Evolutionary conservation across 495 filamentous ascomycete genomes (phyloP), one percentile per base, ranked within the genome.

Genomic region (Penicillium ochrochloron): DNA sequence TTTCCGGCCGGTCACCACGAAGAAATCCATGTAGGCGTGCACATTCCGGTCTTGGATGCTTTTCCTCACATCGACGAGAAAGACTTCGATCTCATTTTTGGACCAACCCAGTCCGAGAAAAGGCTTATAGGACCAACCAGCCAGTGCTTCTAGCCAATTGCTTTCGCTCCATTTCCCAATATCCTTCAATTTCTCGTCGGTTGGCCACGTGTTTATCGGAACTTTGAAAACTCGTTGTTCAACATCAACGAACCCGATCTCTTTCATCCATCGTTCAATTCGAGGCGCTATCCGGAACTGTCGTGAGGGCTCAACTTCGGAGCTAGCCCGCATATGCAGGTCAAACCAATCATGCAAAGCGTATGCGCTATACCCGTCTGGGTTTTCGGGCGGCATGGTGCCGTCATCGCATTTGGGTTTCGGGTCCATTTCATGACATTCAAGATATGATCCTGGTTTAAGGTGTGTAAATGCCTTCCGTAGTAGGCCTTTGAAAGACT

Each of bases 391-490:
- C 2, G 80, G 79, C 76, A 91, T 82, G 5, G 85, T 86, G 11
- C 75, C 83, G 61, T 91, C 88, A 65, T 91, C 88, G 65, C 85
- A 88, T 58, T 73, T 71, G 5, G 82, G 82, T n/a, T 77, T 78
- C n/a, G 76, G 77, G 58, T 85, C 81, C 29, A 86, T 65, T 63
- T 92, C 89, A 63, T 90, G 86, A 61, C 82, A 82, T 73, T 91
- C 88, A 48, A 90, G 73, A 71, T 83, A 90, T 35, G 87, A 88
- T n/a, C 88, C 88, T 0, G 88, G 87, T 65, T 84, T 82, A 23
- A 87, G 79, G 58, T 87, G 81, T 42, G 81, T 74, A 56, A 71
- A 79, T 19, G 74, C 67, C 59, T 81, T 79, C 48, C 75, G 73
- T 48, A 85, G 59, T 7, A 85, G 31, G 35, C 73, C 69, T 62